Evolutionary conservation across 108 stramenopile genomes (phyloP), one percentile per base, ranked within the genome.

Genomic region (Licmophora abbreviata): DNA sequence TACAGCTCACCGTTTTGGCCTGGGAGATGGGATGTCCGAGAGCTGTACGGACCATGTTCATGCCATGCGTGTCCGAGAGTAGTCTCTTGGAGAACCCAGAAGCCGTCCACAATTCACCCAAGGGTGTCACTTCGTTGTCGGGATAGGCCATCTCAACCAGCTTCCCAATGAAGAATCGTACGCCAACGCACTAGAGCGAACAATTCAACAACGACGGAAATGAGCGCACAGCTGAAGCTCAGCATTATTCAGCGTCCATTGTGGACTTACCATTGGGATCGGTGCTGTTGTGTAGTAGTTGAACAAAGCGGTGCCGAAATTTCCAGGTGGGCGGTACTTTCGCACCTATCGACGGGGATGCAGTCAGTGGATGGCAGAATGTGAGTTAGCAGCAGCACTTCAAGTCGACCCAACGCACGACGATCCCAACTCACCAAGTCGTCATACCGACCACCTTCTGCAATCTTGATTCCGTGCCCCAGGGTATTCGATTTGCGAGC

Each of bases 381-480:
- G 18, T 31, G 22, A 1, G 2, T 21, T 22, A 11, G 29, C 29
- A 14, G 20, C 14, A 24, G 21, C 26, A 36, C 29, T 45, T 15
- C 32, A 7, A 20, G 33, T 3, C 40, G 52, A 40, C 38, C 38
- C 15, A 40, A 40, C 4, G 18, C 3, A 40, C 15, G 15, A 3
- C 15, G 20, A 40, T 4, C 3, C 5, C 15, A 3, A 40, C 38
- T 47, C 10, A 68, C 73, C 6, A 76, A 49, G 34, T 79, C 75
- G 43, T 75, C 78, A 32, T 75, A 87, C 31, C 81, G 48, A 11
- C 83, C 88, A 11, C 88, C 88, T 50, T 85, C 83, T 20, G 81
- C 83, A 21, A 89, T 41, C 51, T 77, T 74, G 15, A 72, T 63
- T 21, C 75, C 79, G 44, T 58, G 64, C 6, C 66, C 76, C 27